A percentile compares a stretch with the other conserved stretches of the same genome.
phyloP scores from a whole-genome alignment of 1,284 basidiomycete genomes.

The Ustilago curta region DNA sequence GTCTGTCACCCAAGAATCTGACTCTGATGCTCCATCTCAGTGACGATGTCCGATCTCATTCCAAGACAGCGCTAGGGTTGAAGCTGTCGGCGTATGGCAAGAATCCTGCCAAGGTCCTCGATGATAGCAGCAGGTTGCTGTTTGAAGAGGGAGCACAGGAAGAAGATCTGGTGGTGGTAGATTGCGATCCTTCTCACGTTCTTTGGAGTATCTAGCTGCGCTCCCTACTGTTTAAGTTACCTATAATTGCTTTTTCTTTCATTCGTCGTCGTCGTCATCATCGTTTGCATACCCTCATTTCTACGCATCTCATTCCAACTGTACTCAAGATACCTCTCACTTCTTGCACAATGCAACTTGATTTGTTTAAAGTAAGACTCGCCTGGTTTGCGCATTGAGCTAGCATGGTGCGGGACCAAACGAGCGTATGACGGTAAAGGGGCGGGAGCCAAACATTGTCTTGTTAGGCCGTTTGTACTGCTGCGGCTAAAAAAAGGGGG shows the following conservation, averaged over 20 bases:
- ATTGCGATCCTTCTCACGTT: conserved; percentile 32
- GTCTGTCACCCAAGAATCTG: conserved; percentile 32
- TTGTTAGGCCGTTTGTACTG: no score
- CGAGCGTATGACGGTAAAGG: no score
- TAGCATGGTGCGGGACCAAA: no score
- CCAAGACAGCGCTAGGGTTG: conserved; percentile 22
- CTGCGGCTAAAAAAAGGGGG: no score
- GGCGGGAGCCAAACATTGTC: no score
- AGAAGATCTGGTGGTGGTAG: conserved; percentile 35
- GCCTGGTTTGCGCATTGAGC: no score
- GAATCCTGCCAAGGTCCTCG: conserved; percentile 27
- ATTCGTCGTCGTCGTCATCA: no score
- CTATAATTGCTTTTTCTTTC: background rate
- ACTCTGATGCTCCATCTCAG: conserved; percentile 24
- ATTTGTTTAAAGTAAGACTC: no score
- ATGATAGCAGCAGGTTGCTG: conserved; percentile 27
- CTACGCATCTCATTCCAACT: background rate
- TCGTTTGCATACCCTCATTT: conserved; percentile 1
- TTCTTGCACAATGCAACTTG: no score
- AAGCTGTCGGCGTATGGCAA: conserved; percentile 15
- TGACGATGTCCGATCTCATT: conserved; percentile 9
- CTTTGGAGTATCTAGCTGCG: conserved; percentile 29
- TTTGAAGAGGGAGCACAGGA: conserved; percentile 46
- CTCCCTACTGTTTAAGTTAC: background rate
- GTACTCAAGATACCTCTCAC: no score